Evolutionary conservation across 495 filamentous ascomycete genomes (phyloP), one percentile per base, ranked within the genome.

Genomic region (Clavariopsis aquatica): DNA sequence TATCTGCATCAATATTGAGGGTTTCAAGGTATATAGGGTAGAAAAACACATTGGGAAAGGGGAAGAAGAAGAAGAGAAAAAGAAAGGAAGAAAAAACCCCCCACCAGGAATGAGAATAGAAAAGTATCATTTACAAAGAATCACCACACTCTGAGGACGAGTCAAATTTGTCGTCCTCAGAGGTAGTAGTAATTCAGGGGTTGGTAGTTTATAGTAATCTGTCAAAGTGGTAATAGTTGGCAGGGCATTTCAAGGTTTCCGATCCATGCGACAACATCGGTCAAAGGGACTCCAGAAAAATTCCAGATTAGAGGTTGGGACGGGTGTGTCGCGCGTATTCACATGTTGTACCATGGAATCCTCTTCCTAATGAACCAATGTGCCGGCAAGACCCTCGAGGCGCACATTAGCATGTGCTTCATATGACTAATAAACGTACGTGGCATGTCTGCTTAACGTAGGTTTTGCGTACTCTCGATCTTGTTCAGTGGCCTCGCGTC

Each of bases 391-490:
- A 19, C 51, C 51, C 24, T 53, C 51, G 34, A 53, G 24, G 26
- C n/a, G 20, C 47, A 49, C 47, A n/a, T 22, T 49, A 49, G 47
- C 19, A 49, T 15, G 17, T 24, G 24, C 47, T 24, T 49, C 47
- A 24, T 15, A 27, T 27, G 47, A 49, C 62, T 70, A 70, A 49
- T 70, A 70, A 31, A 47, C 67, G 60, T 31, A 70, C 43, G 67
- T 70, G 12, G 63, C 53, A 45, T 43, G 24, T 27, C 63, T 49
- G n/a, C 53, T 46, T 19, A 70, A 36, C 7, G 15, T 49, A 9
- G 67, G 62, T 41, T 59, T 66, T 8, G 52, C 19, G 34, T 68
- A 68, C 55, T 45, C 55, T 57, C 34, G 34, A 17, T 49, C 52
- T 26, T 38, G 13, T 3, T 38, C 22, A 12, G 23, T 20, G 1